These are phyloP conservation scores for Blastobotrys petasosporus DNA, from an alignment of 1,139 yeast species.

Conservation along the genomic window DNA sequence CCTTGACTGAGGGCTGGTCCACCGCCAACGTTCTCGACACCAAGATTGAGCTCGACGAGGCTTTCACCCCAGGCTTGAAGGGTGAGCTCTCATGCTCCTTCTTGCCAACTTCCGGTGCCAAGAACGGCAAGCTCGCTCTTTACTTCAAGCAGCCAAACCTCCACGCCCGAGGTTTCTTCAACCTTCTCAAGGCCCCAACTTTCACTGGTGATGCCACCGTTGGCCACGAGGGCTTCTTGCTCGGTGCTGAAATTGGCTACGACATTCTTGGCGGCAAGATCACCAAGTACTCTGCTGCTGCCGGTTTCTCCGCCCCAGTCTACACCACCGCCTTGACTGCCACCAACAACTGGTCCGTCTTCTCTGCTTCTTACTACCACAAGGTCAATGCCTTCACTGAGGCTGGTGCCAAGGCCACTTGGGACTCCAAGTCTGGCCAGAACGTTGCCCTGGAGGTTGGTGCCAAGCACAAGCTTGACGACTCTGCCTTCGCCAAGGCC, in stretches of 20 bases:
- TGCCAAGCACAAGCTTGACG: constrained; percentile 87
- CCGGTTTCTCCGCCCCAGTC: constrained; percentile 85
- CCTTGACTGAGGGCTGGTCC: constrained; percentile 97
- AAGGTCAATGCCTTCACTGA: constrained; percentile 84
- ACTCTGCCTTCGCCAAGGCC: constrained; percentile 86
- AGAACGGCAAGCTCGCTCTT: constrained; percentile 86
- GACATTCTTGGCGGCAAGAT: constrained; percentile 90
- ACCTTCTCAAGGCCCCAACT: constrained; percentile 90
- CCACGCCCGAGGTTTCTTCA: constrained; percentile 92
- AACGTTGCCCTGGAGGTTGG: constrained; percentile 86
- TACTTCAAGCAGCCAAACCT: constrained; percentile 90
- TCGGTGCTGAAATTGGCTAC: constrained; percentile 96
- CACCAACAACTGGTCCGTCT: constrained; percentile 81
- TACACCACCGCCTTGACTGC: constrained; percentile 88
- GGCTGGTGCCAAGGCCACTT: constrained; percentile 97
- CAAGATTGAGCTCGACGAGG: constrained; percentile 87
- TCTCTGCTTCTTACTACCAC: constrained; percentile 97
- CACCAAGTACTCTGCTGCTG: constrained; percentile 89
- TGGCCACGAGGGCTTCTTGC: constrained; percentile 94
- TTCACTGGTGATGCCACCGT: constrained; percentile 93
- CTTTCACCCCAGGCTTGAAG: constrained; percentile 92
- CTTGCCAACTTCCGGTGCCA: constrained; percentile 75
- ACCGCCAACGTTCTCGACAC: constrained; percentile 89
- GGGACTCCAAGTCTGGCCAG: constrained; percentile 81
- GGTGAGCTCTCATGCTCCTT: constrained; percentile 86